A percentile compares a stretch with the other conserved stretches of the same genome.
Evolutionary conservation across 2,329 filamentous ascomycete genomes (phyloP).

Genomic region (Chalaropsis thielavioides): DNA sequence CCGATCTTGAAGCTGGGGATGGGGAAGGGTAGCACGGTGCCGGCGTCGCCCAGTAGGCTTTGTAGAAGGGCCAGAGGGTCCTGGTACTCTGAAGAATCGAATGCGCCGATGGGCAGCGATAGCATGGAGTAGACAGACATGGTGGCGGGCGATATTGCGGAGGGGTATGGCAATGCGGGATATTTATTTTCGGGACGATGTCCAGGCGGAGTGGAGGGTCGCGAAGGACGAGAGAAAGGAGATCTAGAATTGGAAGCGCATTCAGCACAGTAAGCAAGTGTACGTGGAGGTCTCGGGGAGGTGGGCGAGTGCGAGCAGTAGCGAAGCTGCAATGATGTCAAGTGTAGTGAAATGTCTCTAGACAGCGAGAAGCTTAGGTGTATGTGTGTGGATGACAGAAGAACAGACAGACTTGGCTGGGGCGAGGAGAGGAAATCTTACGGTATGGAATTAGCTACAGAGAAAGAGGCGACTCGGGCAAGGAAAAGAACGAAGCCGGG

Average conservation of each 20-base stretch:
- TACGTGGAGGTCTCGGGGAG: not conserved
- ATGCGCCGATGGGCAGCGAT: constrained; percentile 77
- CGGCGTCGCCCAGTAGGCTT: constrained; percentile 60
- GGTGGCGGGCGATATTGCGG: not conserved
- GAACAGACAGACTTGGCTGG: not conserved
- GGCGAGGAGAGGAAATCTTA: not conserved
- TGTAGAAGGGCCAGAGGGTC: constrained; percentile 67
- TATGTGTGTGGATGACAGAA: not conserved
- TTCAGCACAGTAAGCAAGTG: not conserved
- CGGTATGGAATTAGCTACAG: not conserved
- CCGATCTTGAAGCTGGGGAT: constrained; percentile 97
- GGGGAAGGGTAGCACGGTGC: constrained; percentile 58
- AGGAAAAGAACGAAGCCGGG: not conserved
- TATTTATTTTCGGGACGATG: constrained; percentile 5
- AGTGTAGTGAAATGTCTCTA: not conserved
- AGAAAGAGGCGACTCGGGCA: not conserved
- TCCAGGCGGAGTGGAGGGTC: not conserved
- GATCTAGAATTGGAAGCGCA: not conserved
- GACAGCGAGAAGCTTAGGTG: not conserved
- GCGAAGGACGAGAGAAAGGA: not conserved
- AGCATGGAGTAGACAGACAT: constrained; percentile 62
- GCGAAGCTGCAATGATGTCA: not conserved
- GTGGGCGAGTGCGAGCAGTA: not conserved
- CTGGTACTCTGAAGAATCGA: constrained; percentile 63
- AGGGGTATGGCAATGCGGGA: constrained; percentile 8